Percentiles rank a stretch among this genome's conserved stretches.
These are phyloP conservation scores for Debaryomyces castellii DNA, from an alignment of 805 yeast genomes.

Conservation along the genomic window DNA sequence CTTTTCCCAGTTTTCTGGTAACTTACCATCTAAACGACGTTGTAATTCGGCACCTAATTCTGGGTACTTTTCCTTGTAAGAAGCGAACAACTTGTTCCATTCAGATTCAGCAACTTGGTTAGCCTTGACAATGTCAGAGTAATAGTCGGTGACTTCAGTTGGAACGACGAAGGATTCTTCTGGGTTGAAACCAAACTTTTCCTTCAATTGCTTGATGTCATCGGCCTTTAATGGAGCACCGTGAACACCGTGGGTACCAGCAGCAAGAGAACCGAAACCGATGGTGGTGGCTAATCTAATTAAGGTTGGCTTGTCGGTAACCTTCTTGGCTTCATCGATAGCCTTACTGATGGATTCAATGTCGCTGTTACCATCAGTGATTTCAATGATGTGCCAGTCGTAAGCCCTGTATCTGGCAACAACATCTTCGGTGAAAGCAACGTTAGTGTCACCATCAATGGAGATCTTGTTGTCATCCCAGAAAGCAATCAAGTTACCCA, in stretches of 20 bases:
- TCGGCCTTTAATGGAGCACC: conserved; percentile 95
- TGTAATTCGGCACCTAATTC: conserved; percentile 72
- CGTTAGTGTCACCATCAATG: conserved; percentile 88
- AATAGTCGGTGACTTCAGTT: conserved; percentile 75
- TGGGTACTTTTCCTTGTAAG: conserved; percentile 71
- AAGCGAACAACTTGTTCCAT: conserved; percentile 68
- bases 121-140: conserved; percentile 53
- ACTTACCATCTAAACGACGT: conserved; percentile 74
- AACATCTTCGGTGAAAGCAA: conserved; percentile 94
- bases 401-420: conserved; percentile 80
- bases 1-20: conserved; percentile 82
- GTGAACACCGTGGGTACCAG: conserved; percentile 91
- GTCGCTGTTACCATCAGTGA: conserved; percentile 80
- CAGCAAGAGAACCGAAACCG: conserved; percentile 85
- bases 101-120: conserved; percentile 69
- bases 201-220: conserved; percentile 84
- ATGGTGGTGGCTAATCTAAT: conserved; percentile 88
- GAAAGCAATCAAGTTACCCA: conserved; percentile 89
- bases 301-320: conserved; percentile 81
- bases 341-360: conserved; percentile 69
- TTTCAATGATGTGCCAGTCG: conserved; percentile 87
- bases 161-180: conserved; percentile 76
- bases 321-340: conserved; percentile 75
- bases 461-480: conserved; percentile 97
- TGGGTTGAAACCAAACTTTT: conserved; percentile 85